phyloP scores from a whole-genome alignment of 73 alveolate genomes.

The Paramecium primaurelia region DNA sequence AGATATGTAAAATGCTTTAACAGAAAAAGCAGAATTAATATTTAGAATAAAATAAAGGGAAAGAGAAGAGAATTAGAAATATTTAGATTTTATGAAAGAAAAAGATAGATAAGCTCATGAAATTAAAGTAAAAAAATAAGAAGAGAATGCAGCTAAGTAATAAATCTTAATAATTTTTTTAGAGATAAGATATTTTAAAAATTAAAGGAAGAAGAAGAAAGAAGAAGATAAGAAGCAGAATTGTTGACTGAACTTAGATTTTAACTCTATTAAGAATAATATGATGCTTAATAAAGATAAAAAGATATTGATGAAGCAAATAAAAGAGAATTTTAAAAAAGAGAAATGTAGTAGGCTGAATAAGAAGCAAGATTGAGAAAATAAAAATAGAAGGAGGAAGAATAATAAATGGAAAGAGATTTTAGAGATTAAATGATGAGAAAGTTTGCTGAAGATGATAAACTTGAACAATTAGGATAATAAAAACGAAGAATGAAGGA shows the following conservation, averaged over 20 bases:
- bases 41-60: conserved; percentile 14
- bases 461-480: conserved; percentile 49
- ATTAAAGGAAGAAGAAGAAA: conserved; percentile 62
- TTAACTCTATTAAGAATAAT: conserved; percentile 51
- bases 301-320: conserved; percentile 60
- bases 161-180: neutral
- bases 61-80: conserved; percentile 49
- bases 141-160: conserved; percentile 54
- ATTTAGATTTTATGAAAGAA: conserved; percentile 32
- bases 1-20: conserved; percentile 56
- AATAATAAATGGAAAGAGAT: conserved; percentile 56
- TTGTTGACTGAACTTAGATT: conserved; percentile 52
- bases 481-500: conserved; percentile 59
- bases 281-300: conserved; percentile 53
- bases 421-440: conserved; percentile 60
- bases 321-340: conserved; percentile 53
- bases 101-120: conserved; percentile 52
- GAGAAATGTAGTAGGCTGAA: conserved; percentile 59
- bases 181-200: conserved; percentile 50
- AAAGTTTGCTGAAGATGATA: conserved; percentile 61
- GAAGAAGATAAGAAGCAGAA: conserved; percentile 61
- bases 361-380: conserved; percentile 42
- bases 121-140: conserved; percentile 53
- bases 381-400: conserved; percentile 52
- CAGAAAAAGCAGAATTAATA: conserved; percentile 54